Base-by-base conservation (phyloP, 257 asterid species). In the Solanum gracilifrons region DNA sequence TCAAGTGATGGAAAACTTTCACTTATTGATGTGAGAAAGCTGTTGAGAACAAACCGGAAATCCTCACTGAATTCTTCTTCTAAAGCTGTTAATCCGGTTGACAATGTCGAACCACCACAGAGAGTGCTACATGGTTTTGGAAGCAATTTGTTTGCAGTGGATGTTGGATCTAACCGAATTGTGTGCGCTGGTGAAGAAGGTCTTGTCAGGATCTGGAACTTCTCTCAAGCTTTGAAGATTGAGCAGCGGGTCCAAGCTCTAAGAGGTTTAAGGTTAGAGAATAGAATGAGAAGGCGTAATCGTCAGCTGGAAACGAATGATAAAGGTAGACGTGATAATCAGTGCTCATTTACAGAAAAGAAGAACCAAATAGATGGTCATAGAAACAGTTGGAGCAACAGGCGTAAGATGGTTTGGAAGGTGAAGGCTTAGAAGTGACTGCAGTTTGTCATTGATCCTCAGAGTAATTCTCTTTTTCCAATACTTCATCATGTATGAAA, bases 161-260 rank as follows among this genome's bases (percentile, higher is more conserved):
- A 92, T 46, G 75, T 94, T 79, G 98, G 98, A 33, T 91, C 80
- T 66, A 98, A 96, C 87, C 97, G 99, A 32, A 95, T 96, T 68
- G 97, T 95, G 15, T 94, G 99, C 84, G 97, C 94, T 82, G 98
- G 99, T 82, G 99, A 95, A 92, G 98, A 96, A 87, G 99, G 99
- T 64, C 92, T 94, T 77, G 96, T 96, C 7, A 92, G 96, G 91
- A 93, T 95, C 79, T 96, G 99, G 99, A 95, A 96, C 89, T 96
- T 96, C 87, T 94, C 99, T 12, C 96, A 94, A 89, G 98, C 98
- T 51, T 88, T 94, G 88, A 98, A 96, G 92, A 92, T 92, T 32
- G 98, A 96, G 90, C 89, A 91, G 87, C 88, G 97, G 86, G 92
- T 90, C 68, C 91, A 91, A 74, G 85, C 88, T 27, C 64, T 89